phyloP scores from a whole-genome alignment of 2,329 filamentous ascomycete genomes.

The Penicillium sp. region DNA sequence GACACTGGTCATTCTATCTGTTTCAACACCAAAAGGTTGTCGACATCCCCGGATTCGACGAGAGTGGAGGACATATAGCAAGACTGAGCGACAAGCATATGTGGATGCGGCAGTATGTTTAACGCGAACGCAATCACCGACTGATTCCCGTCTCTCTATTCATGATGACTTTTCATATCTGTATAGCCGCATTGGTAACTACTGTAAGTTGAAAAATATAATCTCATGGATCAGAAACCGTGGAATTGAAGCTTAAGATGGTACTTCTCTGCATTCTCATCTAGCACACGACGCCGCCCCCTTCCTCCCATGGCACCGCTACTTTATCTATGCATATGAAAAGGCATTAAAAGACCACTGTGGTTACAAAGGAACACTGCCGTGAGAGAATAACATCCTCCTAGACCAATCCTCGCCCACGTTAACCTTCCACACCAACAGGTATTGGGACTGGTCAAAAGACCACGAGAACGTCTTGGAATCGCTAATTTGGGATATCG shows the following conservation, averaged over 20 bases:
- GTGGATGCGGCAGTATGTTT: background rate
- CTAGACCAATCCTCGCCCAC: too few species aligned
- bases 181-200: background rate
- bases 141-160: background rate
- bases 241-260: background rate
- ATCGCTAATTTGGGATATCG: background rate
- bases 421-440: background rate
- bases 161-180: background rate
- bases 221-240: background rate
- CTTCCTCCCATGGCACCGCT: slow-evolving; percentile 2
- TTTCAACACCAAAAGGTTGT: background rate
- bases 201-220: background rate
- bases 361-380: background rate
- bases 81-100: background rate
- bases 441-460: slow-evolving; percentile 2
- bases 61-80: background rate
- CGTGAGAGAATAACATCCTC: too few species aligned
- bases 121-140: background rate
- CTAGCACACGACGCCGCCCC: slow-evolving; percentile 1
- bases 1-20: background rate
- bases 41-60: background rate
- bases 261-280: background rate
- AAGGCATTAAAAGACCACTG: background rate
- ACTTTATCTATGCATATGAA: background rate
- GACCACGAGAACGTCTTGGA: background rate